Percentiles rank a stretch among this genome's conserved stretches.
Evolutionary conservation across 1,284 basidiomycete genomes (phyloP).

Genomic region (Ceratobasidium sp.): DNA sequence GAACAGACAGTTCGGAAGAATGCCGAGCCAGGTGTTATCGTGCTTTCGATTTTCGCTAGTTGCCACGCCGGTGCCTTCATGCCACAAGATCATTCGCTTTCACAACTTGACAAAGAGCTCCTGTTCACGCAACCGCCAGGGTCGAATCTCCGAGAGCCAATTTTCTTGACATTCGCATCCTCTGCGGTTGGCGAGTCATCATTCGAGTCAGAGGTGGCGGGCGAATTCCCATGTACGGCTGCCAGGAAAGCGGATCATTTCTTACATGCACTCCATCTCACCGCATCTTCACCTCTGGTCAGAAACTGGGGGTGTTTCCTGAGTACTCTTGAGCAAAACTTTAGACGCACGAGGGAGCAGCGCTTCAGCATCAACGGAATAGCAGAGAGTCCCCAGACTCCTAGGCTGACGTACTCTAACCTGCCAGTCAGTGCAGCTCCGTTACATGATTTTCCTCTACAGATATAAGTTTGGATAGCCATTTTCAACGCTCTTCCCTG

Average conservation of each 20-base stretch:
- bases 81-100: background rate
- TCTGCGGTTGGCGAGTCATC: background rate
- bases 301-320: background rate
- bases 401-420: background rate
- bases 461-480: background rate
- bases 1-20: background rate
- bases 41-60: slow-evolving; percentile 22
- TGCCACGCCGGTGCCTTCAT: slow-evolving; percentile 21
- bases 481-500: background rate
- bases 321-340: background rate
- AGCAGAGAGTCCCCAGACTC: slow-evolving; percentile 2
- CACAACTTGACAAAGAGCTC: background rate
- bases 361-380: background rate
- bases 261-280: background rate
- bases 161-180: slow-evolving; percentile 31
- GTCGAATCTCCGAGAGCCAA: background rate
- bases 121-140: background rate
- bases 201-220: slow-evolving; percentile 7
- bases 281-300: background rate
- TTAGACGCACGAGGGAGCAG: background rate
- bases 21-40: slow-evolving; percentile 3
- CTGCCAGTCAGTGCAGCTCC: background rate
- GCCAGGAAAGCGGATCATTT: slow-evolving; percentile 16
- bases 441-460: too few relatives aligned
- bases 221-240: background rate